Evolutionary conservation across 371 early-diverging fungal genomes (phyloP).

Genomic region (Choanephora cucurbitarum): DNA sequence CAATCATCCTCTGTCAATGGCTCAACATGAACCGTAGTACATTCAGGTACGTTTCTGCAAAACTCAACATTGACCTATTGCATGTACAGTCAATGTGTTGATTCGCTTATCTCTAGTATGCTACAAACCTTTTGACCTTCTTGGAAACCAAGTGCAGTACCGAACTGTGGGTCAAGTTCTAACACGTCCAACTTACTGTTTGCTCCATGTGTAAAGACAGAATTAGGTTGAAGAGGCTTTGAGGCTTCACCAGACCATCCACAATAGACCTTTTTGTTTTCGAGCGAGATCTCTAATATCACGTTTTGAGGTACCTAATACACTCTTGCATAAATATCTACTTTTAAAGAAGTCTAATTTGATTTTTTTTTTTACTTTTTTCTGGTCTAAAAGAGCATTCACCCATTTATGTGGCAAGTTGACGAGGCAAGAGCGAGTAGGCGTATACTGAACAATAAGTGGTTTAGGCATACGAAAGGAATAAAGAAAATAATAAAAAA

Average conservation of each 20-base stretch:
- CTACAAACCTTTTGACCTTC: constrained; percentile 68
- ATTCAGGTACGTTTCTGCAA: constrained; percentile 58
- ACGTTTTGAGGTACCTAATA: constrained; percentile 62
- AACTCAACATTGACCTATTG: constrained; percentile 70
- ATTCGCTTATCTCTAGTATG: background rate
- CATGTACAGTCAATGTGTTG: background rate
- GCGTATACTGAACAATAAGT: constrained; percentile 59
- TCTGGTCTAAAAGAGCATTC: constrained; percentile 65
- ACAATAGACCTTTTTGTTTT: constrained; percentile 53
- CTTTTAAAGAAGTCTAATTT: no score
- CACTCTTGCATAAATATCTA: background rate
- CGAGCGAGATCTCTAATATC: constrained; percentile 53
- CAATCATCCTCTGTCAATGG: constrained; percentile 84
- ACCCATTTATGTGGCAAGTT: constrained; percentile 68
- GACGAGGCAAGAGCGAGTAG: constrained; percentile 63
- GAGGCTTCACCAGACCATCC: constrained; percentile 76
- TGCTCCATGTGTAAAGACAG: constrained; percentile 43
- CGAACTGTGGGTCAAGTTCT: constrained; percentile 76
- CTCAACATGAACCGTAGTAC: constrained; percentile 72
- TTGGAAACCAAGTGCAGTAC: constrained; percentile 60
- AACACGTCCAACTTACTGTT: constrained; percentile 57
- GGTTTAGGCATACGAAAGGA: constrained; percentile 56
- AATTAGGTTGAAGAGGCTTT: constrained; percentile 37
- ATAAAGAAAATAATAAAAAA: background rate
- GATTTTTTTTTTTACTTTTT: constrained; percentile 48